Percentiles rank a stretch among this genome's conserved stretches.
Conservation (phyloP, 495 filamentous ascomycete species). For the Xylaria telfairii region DNA sequence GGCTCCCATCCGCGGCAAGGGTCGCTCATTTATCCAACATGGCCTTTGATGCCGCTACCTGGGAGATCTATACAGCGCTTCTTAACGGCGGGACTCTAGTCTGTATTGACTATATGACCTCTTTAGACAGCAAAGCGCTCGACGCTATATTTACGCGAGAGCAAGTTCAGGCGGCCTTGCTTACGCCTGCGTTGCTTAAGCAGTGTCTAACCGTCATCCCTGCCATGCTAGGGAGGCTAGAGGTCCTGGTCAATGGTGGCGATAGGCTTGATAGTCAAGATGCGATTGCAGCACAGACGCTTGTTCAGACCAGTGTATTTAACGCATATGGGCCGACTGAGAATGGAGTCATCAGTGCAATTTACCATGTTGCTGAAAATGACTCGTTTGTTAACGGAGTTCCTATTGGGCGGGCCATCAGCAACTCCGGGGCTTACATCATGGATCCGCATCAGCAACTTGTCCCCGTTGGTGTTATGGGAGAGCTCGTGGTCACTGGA, state of each 20-base stretch:
- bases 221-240: background rate
- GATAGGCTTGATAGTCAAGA: constrained; percentile 15
- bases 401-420: constrained; percentile 23
- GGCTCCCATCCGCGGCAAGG: background rate
- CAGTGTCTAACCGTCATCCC: background rate
- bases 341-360: constrained; percentile 50
- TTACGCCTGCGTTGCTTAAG: constrained; percentile 10
- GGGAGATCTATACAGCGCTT: constrained; percentile 35
- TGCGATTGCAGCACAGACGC: background rate
- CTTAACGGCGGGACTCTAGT: constrained; percentile 27
- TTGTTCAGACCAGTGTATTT: constrained; percentile 43
- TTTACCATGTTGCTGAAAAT: constrained; percentile 29
- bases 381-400: constrained; percentile 22
- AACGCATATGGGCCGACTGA: constrained; percentile 63
- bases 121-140: constrained; percentile 18
- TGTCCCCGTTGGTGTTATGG: constrained; percentile 26
- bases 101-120: constrained; percentile 23
- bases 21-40: constrained; percentile 35
- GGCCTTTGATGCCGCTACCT: constrained; percentile 37
- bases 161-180: background rate
- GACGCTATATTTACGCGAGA: background rate
- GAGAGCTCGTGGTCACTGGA: constrained; percentile 28
- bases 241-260: background rate
- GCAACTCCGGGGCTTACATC: constrained; percentile 30
- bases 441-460: constrained; percentile 19